Base-by-base conservation (phyloP, 2,329 filamentous ascomycete species). In the Microdochium nivale region DNA sequence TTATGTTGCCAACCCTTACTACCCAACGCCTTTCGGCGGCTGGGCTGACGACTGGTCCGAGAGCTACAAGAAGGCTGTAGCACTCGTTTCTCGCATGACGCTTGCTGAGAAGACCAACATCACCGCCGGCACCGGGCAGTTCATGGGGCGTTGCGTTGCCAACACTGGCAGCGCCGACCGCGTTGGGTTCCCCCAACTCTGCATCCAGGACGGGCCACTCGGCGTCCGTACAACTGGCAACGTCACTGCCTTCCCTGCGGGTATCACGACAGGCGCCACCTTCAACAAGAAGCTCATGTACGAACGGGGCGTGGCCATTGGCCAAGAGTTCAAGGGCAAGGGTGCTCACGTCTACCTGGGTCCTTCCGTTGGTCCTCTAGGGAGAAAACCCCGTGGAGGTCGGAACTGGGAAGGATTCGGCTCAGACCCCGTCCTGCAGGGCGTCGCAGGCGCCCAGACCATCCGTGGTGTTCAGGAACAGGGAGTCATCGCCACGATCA, bases 21-120 rank as follows among this genome's bases (percentile, higher is more conserved):
- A 90, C 63, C 87, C 87, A 21, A 73, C 86, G 9, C 87, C 86
- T 0, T 78, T 82, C 49, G 86, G 86, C 49, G 88, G 87, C 37
- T 90, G 87, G 83, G 70, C 77, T 0, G 68, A 77, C 5, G 78
- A 79, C 52, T 92, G 88, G 88, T 71, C 72, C 23, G 78, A 79
- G 19, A 85, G 86, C 58, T 92, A 90, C 62, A 70, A 70, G 50
- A 89, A 87, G 60, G 88, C 88, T 1, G 76, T 82, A 52, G 67
- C 72, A 3, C 66, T 91, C 14, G 87, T 92, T 16, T 79, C 81
- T 50, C 78, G 81, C 48, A 88, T 92, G 87, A 91, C 87, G 0
- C 67, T 92, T 52, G 87, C 86, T 2, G 88, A 91, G 65, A 92
- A 91, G 70, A 84, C 86, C 3, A 91, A 90, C 62, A 76, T 90